Conservation (phyloP, 2,329 filamentous ascomycete genomes). For the Penicillium sp. region DNA sequence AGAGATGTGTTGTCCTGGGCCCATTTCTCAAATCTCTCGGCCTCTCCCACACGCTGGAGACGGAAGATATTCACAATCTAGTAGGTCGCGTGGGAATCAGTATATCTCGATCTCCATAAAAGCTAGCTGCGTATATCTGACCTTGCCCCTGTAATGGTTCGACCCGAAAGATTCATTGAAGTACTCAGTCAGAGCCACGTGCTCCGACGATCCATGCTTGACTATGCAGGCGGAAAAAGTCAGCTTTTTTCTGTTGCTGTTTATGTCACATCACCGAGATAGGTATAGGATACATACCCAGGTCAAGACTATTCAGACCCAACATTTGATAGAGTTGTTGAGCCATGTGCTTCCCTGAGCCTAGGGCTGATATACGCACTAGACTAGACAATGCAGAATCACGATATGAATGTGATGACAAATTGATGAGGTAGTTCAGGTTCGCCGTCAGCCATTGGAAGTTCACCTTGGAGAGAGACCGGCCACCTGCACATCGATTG, state of each 20-base stretch:
- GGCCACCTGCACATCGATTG: no score
- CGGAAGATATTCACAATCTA: conserved; percentile 9
- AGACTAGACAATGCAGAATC: no score
- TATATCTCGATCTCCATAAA: not conserved
- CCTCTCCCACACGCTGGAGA: conserved; percentile 11
- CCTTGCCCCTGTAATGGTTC: not conserved
- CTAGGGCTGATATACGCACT: no score
- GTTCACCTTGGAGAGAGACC: no score
- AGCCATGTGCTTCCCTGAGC: not conserved
- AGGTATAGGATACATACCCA: not conserved
- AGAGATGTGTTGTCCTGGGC: not conserved
- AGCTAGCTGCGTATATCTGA: no score
- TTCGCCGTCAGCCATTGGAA: no score
- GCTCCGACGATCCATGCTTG: not conserved
- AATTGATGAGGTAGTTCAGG: no score
- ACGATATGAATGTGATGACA: no score
- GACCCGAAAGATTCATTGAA: not conserved
- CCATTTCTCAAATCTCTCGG: conserved; percentile 7
- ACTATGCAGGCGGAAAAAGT: no score
- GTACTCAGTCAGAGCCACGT: not conserved
- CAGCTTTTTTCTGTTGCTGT: no score
- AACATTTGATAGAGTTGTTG: not conserved
- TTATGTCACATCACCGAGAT: no score
- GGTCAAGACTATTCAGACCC: not conserved
- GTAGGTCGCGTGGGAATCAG: not conserved